Evolutionary conservation across 495 filamentous ascomycete species (phyloP), one percentile per base, ranked within the genome.

Genomic region (Penicillium samsonianum): DNA sequence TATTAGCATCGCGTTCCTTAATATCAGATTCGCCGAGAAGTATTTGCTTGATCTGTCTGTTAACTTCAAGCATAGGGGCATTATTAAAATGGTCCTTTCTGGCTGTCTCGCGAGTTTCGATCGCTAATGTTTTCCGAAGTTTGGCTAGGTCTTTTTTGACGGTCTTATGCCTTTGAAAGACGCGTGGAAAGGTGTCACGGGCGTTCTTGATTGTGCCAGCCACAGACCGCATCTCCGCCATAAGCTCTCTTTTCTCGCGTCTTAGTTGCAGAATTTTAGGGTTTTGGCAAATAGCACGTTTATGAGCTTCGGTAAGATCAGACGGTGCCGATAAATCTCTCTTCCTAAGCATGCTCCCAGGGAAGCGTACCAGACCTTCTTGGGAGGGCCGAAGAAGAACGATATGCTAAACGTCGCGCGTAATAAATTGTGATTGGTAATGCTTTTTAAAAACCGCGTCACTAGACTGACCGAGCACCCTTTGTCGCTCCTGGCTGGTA

Each of bases 41-140:
- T 46, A 25, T 25, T 25, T 68, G 56, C 40, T 68, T 64, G 22
- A 68, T 70, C 56, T 70, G 43, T 61, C 63, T 43, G 58, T 70
- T 40, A 30, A 70, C 50, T 64, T 70, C 63, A 4, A 68, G 48
- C 30, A 70, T 45, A 37, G 67, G 65, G 23, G 56, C 54, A 35
- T 51, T 68, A 25, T 55, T 44, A 49, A 69, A 72, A 67, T 72
- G 54, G 10, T 69, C 61, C 30, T 72, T 69, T 57, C 69, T 61
- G n/a, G 69, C 67, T 52, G 49, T 53, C 59, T 69, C 53, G 41
- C 42, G 47, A 5, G 63, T 69, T 14, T 69, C 49, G 28, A 47
- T 66, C 50, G 35, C 50, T 31, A 72, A 55, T 0, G 25, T 53
- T 28, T 72, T 69, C 2, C 64, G 55, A 50, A 72, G 59, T 47